phyloP scores from a whole-genome alignment of 148 eudicot genomes.

The Vaccinium darrowii region DNA sequence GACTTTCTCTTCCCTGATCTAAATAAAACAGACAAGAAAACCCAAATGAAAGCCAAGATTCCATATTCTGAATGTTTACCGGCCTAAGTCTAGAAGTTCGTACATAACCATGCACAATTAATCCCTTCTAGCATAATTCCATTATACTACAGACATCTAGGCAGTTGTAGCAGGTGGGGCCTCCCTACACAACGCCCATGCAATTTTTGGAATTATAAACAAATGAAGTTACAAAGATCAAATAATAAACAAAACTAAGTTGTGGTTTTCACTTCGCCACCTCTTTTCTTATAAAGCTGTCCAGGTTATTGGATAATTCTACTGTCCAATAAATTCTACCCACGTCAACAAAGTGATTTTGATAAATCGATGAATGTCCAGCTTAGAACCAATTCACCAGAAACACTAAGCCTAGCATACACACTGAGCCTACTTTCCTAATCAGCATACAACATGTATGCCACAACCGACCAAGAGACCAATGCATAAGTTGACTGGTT shows the following conservation, averaged over 20 bases:
- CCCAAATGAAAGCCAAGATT: background rate
- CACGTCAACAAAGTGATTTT: background rate
- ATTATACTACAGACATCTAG: background rate
- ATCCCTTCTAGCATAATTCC: background rate
- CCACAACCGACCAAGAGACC: background rate
- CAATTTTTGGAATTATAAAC: background rate
- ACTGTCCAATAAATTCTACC: too few relatives aligned
- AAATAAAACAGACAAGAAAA: slow-evolving; percentile 30
- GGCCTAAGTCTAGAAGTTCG: background rate
- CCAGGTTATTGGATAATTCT: background rate
- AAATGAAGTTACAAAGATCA: background rate
- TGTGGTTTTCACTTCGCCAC: background rate
- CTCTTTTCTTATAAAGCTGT: background rate
- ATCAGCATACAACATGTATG: background rate
- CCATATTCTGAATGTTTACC: background rate
- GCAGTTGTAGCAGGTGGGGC: background rate
- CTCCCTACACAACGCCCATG: background rate
- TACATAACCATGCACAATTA: background rate
- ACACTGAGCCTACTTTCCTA: background rate
- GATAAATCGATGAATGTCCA: background rate
- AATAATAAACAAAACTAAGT: background rate
- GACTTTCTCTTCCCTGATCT: slow-evolving; percentile 88
- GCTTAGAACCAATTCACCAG: background rate
- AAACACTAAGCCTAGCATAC: background rate
- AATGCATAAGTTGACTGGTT: background rate